A percentile compares a stretch with the other conserved stretches of the same genome.
Evolutionary conservation across 805 yeast genomes (phyloP).

Genomic region (Monosporozyma aerobia): DNA sequence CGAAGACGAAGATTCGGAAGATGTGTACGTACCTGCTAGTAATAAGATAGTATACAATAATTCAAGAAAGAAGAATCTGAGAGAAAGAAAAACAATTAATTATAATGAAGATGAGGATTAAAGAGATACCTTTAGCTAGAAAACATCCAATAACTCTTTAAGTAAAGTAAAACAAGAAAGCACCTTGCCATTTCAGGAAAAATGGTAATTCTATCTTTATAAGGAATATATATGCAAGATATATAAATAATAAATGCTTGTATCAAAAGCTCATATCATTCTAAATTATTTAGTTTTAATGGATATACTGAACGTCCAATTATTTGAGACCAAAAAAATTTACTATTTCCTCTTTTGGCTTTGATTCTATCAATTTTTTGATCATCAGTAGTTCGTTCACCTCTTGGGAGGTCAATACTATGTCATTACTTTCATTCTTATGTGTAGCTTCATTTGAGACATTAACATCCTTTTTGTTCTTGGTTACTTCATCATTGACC

Average conservation of each 20-base stretch:
- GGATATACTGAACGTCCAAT: not conserved
- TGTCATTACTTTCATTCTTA: not conserved
- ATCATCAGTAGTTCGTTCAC: slow-evolving; percentile 44
- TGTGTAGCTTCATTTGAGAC: not conserved
- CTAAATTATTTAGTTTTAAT: not conserved
- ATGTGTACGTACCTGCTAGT: slow-evolving; percentile 15
- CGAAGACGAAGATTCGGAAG: slow-evolving; percentile 17
- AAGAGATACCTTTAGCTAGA: not conserved
- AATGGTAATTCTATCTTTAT: not conserved
- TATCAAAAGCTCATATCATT: not conserved
- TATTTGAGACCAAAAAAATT: slow-evolving; percentile 39
- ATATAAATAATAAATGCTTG: not conserved
- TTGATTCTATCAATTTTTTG: slow-evolving; percentile 51
- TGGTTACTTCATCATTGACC: slow-evolving; percentile 26
- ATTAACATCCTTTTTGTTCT: not conserved
- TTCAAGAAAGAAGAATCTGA: slow-evolving; percentile 33
- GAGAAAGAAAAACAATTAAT: slow-evolving; percentile 29
- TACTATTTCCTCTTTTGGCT: slow-evolving; percentile 60
- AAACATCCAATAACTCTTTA: not conserved
- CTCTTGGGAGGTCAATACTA: slow-evolving; percentile 30
- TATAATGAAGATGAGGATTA: slow-evolving; percentile 28
- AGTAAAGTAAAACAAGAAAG: not conserved
- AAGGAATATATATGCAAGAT: not conserved
- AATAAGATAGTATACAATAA: slow-evolving; percentile 5
- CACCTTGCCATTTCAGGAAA: not conserved